Evolutionary conservation across 2,329 filamentous ascomycete genomes (phyloP), one percentile per base, ranked within the genome.

Genomic region (Aspergillus tanneri): DNA sequence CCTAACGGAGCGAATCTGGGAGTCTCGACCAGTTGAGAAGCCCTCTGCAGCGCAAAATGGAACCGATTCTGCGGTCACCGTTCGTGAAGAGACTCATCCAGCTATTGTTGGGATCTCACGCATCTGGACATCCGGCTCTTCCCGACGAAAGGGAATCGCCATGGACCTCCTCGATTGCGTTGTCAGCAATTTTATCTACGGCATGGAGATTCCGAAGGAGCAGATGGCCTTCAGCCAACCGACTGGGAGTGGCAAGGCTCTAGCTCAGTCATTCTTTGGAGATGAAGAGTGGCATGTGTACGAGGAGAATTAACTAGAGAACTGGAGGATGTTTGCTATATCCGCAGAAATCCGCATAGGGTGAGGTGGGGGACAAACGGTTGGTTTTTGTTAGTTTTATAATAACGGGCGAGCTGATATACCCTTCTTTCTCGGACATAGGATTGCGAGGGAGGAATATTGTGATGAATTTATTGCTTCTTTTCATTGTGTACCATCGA

Each of bases 181-280:
- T 19, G 71, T 77, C 46, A 72, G 69, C 48, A 75, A 78, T 57
- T 83, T 83, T 58, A 72, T 81, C 44, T 78, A 80, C 50, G 77
- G 77, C 2, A 71, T 81, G 65, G 73, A 74, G 30, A 72, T 84
- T 39, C 70, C 75, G 14, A 83, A 80, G 62, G 70, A 73, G 9
- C 65, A 76, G 59, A 72, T 85, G 30, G 83, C 83, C 2, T 85
- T 86, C 67, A 84, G 81, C 57, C 81, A 84, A 58, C 82, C 83
- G n/a, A 86, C 84, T 0, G 78, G 79, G 55, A 79, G 77, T 58
- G 84, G 84, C 28, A 77, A 75, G 11, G 69, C 68, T 34, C 68
- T 87, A 54, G 81, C 82, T 7, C 72, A 77, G 57, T 77, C 75
- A 51, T 85, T 82, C 72, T 82, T 79, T 57, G 80, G 77, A 18